A percentile compares a stretch with the other conserved stretches of the same genome.
Evolutionary conservation across 2,329 filamentous ascomycete species (phyloP).

Genomic region (Trichophyton rubrum): DNA sequence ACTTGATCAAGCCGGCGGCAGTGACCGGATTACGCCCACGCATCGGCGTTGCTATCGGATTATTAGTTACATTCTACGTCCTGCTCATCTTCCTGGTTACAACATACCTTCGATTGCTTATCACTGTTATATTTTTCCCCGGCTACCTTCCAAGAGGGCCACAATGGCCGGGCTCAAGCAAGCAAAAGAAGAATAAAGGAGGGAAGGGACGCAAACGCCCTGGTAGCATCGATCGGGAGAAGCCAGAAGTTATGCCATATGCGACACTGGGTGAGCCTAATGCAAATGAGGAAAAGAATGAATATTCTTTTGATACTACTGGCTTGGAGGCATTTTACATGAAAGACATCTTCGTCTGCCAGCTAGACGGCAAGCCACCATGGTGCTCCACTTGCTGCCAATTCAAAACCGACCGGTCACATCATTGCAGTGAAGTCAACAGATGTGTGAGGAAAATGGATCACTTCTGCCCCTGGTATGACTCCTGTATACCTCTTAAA

Average conservation of each 20-base stretch:
- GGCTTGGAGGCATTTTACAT: constrained; percentile 67
- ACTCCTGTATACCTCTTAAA: background rate
- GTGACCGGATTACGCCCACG: constrained; percentile 25
- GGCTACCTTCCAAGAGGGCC: constrained; percentile 59
- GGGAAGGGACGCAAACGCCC: background rate
- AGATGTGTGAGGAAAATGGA: constrained; percentile 85
- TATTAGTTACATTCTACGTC: constrained; percentile 61
- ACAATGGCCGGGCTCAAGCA: constrained; percentile 22
- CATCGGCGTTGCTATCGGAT: constrained; percentile 49
- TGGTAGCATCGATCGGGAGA: constrained; percentile 9
- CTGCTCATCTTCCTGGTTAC: constrained; percentile 54
- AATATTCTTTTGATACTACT: constrained; percentile 44
- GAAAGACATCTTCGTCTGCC: constrained; percentile 72
- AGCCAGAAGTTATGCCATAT: constrained; percentile 13
- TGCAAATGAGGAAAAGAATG: constrained; percentile 15
- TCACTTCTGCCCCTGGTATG: constrained; percentile 75
- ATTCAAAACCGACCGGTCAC: constrained; percentile 78
- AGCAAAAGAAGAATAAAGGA: constrained; percentile 9
- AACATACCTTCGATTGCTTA: constrained; percentile 59
- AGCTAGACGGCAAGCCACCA: constrained; percentile 66
- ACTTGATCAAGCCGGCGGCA: constrained; percentile 46
- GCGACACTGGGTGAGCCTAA: background rate
- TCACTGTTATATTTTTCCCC: constrained; percentile 55
- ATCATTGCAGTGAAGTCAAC: constrained; percentile 72
- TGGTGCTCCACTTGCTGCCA: constrained; percentile 77